Percentiles rank a stretch among this genome's conserved stretches.
phyloP scores from a whole-genome alignment of 768 basidiomycete species.

The Termitomyces eurrhizus region DNA sequence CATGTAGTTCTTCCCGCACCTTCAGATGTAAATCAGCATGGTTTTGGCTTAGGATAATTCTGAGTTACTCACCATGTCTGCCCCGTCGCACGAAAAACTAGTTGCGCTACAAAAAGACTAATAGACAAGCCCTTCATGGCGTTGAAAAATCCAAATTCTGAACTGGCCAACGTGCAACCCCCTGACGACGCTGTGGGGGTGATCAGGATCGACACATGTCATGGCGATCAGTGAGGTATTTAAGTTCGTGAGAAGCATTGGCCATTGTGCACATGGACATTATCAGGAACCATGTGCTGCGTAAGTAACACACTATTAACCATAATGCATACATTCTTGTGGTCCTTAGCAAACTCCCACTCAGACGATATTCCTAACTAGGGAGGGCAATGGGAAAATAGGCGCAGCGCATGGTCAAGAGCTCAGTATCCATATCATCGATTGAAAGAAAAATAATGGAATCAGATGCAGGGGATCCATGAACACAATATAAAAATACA shows the following conservation, averaged over 20 bases:
- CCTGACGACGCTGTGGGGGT: neutral
- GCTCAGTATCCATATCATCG: neutral
- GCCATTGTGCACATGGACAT: neutral
- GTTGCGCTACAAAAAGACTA: neutral
- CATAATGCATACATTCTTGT: neutral
- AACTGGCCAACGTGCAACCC: neutral
- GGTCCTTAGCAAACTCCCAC: neutral
- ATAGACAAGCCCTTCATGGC: neutral
- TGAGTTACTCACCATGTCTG: slow-evolving; percentile 16
- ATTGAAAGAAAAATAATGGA: neutral
- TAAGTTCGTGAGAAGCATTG: slow-evolving; percentile 8
- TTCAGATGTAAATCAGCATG: slow-evolving; percentile 25
- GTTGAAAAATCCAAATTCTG: neutral
- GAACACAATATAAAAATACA: no score
- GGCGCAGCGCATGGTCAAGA: neutral
- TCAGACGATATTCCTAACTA: neutral
- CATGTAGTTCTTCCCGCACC: slow-evolving; percentile 60
- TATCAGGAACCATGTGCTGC: neutral
- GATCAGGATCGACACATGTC: neutral
- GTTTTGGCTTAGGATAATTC: neutral
- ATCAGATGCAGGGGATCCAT: neutral
- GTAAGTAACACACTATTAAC: neutral
- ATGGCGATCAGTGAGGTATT: slow-evolving; percentile 1
- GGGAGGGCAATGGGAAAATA: neutral
- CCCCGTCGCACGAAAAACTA: slow-evolving; percentile 5